Conservation (phyloP, 176 grass and related monocot species). For the Bothriochloa decipiens region DNA sequence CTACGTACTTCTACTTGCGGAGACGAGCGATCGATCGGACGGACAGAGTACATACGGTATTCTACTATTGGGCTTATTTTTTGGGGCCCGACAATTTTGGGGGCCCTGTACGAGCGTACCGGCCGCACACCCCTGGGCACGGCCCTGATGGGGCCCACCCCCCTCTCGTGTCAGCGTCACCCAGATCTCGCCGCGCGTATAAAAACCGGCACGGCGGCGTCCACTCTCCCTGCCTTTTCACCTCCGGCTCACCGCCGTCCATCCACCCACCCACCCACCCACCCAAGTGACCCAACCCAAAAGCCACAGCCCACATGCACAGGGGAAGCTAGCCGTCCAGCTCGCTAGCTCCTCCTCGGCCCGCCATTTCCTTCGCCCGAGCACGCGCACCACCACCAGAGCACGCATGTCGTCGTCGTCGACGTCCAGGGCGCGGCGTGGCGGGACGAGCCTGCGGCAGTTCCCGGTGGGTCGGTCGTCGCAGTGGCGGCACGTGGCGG, state of each 20-base stretch:
- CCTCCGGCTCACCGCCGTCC: not conserved
- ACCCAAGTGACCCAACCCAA: too few species aligned
- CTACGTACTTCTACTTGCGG: too few species aligned
- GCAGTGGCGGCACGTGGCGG: slow-evolving; percentile 42
- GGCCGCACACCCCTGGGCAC: too few species aligned
- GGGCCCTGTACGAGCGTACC: too few species aligned
- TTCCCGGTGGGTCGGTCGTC: slow-evolving; percentile 38
- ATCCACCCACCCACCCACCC: not conserved
- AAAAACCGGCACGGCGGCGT: not conserved
- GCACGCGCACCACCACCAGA: not conserved
- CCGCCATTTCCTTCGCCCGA: not conserved
- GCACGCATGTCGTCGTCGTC: slow-evolving; percentile 4
- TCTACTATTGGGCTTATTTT: too few species aligned
- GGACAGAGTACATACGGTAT: too few species aligned
- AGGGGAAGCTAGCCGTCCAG: too few species aligned
- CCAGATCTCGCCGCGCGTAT: slow-evolving; percentile 11
- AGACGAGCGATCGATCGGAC: too few species aligned
- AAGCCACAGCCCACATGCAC: not conserved
- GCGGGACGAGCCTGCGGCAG: not conserved
- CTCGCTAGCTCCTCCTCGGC: too few species aligned
- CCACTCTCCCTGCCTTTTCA: not conserved
- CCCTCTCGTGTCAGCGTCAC: not conserved
- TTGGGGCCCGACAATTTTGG: too few species aligned
- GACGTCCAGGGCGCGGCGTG: not conserved
- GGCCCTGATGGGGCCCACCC: not conserved